A percentile compares a stretch with the other conserved stretches of the same genome.
phyloP scores from a whole-genome alignment of 495 filamentous ascomycete species.

The Penicillium psychrofluorescens region DNA sequence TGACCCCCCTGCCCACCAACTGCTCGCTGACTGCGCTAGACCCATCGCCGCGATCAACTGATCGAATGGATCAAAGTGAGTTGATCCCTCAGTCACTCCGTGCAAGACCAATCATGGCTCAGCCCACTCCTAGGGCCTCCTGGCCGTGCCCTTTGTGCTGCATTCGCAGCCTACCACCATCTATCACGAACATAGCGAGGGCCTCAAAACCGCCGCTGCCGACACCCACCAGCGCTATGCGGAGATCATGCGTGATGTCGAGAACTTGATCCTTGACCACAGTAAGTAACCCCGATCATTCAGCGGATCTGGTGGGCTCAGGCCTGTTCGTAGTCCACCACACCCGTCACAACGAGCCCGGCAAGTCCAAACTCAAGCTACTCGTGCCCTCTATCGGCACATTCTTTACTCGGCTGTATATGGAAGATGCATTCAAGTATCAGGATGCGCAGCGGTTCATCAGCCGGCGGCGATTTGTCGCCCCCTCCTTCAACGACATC shows the following conservation, averaged over 20 bases:
- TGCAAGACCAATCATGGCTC: slow-evolving; percentile 20
- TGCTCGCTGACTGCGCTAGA: slow-evolving; percentile 28
- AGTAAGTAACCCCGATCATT: slow-evolving; percentile 44
- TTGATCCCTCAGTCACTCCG: not conserved
- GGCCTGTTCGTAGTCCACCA: slow-evolving; percentile 45
- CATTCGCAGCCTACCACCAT: slow-evolving; percentile 88
- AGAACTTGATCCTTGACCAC: slow-evolving; percentile 84
- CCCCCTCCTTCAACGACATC: slow-evolving; percentile 96
- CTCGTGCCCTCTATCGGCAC: slow-evolving; percentile 82
- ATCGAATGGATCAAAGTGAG: slow-evolving; percentile 65
- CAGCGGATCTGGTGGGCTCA: not conserved
- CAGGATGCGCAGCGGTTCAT: slow-evolving; percentile 83
- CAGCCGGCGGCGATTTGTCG: slow-evolving; percentile 85
- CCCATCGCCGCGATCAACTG: slow-evolving; percentile 82
- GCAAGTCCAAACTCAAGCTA: slow-evolving; percentile 83
- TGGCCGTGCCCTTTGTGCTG: slow-evolving; percentile 95
- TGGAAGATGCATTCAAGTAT: slow-evolving; percentile 84
- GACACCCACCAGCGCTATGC: slow-evolving; percentile 75
- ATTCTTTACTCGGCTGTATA: slow-evolving; percentile 82
- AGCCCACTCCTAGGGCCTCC: slow-evolving; percentile 62
- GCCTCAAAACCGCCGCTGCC: slow-evolving; percentile 43
- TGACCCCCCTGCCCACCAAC: no score
- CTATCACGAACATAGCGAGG: slow-evolving; percentile 47
- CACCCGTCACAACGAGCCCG: slow-evolving; percentile 55
- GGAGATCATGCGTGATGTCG: slow-evolving; percentile 93